Conservation (phyloP, 1,284 basidiomycete genomes). For the Ganoderma lingzhi region DNA sequence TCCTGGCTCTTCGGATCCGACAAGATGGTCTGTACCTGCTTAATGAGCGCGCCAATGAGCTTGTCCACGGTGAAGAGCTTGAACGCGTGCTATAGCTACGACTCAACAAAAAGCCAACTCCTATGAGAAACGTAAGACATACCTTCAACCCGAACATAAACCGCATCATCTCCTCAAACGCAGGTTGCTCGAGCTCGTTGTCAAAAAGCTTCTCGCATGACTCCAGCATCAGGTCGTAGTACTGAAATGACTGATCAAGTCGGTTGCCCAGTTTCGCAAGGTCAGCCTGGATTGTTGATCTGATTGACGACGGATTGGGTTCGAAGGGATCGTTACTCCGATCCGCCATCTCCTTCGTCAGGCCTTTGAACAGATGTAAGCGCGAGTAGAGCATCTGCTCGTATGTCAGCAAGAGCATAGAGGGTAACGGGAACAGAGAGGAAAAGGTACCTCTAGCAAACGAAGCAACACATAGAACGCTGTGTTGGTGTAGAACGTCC, state of each 20-base stretch:
- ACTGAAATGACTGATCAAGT: conserved; percentile 51
- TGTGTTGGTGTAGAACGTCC: conserved; percentile 90
- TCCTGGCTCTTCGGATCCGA: conserved; percentile 88
- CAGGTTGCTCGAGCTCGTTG: conserved; percentile 86
- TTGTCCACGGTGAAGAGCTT: conserved; percentile 96
- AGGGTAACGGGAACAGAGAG: neutral
- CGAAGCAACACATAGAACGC: conserved; percentile 88
- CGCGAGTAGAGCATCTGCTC: conserved; percentile 86
- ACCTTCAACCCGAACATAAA: conserved; percentile 90
- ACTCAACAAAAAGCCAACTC: neutral
- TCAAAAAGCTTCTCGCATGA: conserved; percentile 93
- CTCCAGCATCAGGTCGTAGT: conserved; percentile 87
- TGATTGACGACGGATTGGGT: conserved; percentile 43
- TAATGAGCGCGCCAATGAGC: conserved; percentile 87
- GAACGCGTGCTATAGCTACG: conserved; percentile 66
- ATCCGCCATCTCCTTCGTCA: conserved; percentile 60
- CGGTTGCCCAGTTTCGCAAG: conserved; percentile 37
- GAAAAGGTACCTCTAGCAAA: conserved; percentile 75
- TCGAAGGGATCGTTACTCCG: conserved; percentile 39
- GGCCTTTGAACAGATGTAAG: conserved; percentile 80
- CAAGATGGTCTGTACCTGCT: conserved; percentile 85
- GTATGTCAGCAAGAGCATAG: conserved; percentile 5
- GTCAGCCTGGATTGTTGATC: conserved; percentile 43
- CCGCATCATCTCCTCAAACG: conserved; percentile 92
- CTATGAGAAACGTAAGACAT: conserved; percentile 14